phyloP scores from a whole-genome alignment of 1,284 basidiomycete species.

The Cerrena zonata region DNA sequence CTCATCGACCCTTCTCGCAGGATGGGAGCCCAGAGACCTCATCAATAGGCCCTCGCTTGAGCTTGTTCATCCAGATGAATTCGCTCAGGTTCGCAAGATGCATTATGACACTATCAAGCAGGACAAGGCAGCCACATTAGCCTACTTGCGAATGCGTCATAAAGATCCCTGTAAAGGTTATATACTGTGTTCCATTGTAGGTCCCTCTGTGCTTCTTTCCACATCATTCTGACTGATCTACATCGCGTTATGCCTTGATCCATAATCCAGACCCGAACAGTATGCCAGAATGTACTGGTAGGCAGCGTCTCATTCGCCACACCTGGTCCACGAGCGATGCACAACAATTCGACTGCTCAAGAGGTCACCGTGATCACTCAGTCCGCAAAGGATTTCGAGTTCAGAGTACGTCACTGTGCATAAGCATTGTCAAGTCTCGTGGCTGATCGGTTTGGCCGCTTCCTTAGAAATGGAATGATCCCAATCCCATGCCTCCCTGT shows the following conservation, averaged over 20 bases:
- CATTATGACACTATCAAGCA: slow-evolving; percentile 70
- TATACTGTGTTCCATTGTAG: slow-evolving; percentile 63
- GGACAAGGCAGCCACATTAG: slow-evolving; percentile 70
- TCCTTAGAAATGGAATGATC: slow-evolving; percentile 64
- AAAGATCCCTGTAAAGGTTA: slow-evolving; percentile 69
- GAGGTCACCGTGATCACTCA: slow-evolving; percentile 70
- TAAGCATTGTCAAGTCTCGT: not conserved
- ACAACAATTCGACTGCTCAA: slow-evolving; percentile 72
- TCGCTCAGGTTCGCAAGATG: slow-evolving; percentile 51
- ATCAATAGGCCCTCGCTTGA: slow-evolving; percentile 60
- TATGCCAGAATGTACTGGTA: slow-evolving; percentile 68
- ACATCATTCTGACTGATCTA: not conserved
- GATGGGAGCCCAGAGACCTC: slow-evolving; percentile 65
- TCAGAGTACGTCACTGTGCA: slow-evolving; percentile 45
- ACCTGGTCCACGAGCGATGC: slow-evolving; percentile 64
- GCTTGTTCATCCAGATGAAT: slow-evolving; percentile 73
- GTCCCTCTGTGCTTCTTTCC: slow-evolving; percentile 25
- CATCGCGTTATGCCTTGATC: slow-evolving; percentile 1
- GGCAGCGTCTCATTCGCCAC: slow-evolving; percentile 70
- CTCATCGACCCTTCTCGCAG: slow-evolving; percentile 29
- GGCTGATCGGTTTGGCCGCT: slow-evolving; percentile 8
- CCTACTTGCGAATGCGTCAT: slow-evolving; percentile 68
- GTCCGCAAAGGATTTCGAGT: slow-evolving; percentile 58
- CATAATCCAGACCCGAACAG: slow-evolving; percentile 43
- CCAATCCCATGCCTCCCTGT: slow-evolving; percentile 49